A percentile compares a stretch with the other conserved stretches of the same genome.
These are phyloP conservation scores for Sporopachydermia cereana DNA, from an alignment of 1,139 yeast genomes.

Conservation along the genomic window DNA sequence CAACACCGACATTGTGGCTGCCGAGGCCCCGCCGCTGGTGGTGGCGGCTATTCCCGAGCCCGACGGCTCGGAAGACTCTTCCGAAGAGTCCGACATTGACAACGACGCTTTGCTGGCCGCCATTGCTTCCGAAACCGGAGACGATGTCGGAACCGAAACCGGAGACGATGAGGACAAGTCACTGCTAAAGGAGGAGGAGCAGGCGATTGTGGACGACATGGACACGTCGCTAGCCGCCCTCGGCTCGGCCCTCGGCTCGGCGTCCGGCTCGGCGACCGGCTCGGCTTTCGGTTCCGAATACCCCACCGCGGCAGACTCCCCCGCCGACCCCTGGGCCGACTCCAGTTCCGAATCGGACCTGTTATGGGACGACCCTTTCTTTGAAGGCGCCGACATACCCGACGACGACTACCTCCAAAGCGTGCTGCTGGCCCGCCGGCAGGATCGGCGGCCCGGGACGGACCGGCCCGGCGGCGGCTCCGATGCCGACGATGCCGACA, in stretches of 20 bases:
- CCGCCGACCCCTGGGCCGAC: slow-evolving; percentile 21
- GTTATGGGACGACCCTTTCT: slow-evolving; percentile 14
- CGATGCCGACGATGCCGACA: slow-evolving; percentile 14
- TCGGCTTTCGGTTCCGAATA: not conserved
- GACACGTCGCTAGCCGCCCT: slow-evolving; percentile 9
- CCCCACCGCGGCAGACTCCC: not conserved
- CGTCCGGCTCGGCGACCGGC: not conserved
- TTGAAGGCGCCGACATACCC: slow-evolving; percentile 6
- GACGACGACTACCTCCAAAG: slow-evolving; percentile 9
- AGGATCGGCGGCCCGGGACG: not conserved
- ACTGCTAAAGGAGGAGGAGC: slow-evolving; percentile 6
- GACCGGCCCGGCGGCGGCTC: slow-evolving; percentile 4
- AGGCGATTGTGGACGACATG: slow-evolving; percentile 11
- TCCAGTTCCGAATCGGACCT: slow-evolving; percentile 29
- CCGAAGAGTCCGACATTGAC: slow-evolving; percentile 15
- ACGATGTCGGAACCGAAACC: slow-evolving; percentile 11
- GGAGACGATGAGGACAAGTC: slow-evolving; percentile 11
- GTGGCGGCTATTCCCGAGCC: not conserved
- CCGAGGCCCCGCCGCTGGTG: not conserved
- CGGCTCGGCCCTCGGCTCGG: not conserved
- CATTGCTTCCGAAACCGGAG: slow-evolving; percentile 5
- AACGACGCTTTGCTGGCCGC: slow-evolving; percentile 5
- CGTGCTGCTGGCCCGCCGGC: not conserved
- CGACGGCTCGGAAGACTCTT: slow-evolving; percentile 13
- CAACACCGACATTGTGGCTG: not conserved